Percentiles rank a stretch among this genome's conserved stretches.
phyloP scores from a whole-genome alignment of 169 alveolate species.

The Neospora caninum region DNA sequence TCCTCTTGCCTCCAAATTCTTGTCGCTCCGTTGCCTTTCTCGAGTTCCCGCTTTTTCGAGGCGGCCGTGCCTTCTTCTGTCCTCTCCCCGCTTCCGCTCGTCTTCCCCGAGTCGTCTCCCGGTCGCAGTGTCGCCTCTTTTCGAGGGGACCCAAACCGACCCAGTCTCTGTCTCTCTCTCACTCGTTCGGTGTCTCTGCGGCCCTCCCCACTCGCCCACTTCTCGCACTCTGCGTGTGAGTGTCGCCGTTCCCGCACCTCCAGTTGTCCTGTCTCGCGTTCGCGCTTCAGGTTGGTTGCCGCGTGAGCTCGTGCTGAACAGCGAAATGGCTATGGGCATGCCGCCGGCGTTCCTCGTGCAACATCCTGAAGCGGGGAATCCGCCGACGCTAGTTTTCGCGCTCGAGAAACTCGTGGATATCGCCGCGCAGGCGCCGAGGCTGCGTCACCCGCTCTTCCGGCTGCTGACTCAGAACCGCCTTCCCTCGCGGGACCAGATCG shows the following conservation, averaged over 20 bases:
- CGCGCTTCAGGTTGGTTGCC: not conserved
- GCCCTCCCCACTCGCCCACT: not conserved
- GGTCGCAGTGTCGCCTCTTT: no score
- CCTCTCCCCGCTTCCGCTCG: no score
- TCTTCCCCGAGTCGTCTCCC: no score
- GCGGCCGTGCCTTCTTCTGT: no score
- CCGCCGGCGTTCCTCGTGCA: not conserved
- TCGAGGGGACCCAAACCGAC: no score
- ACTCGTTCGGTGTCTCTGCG: no score
- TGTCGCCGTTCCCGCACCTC: not conserved
- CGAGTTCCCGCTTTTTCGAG: no score
- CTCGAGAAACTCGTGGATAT: not conserved
- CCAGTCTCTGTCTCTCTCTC: no score
- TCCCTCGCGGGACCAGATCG: not conserved
- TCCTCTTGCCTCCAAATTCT: no score
- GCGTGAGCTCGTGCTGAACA: not conserved
- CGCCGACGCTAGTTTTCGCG: not conserved
- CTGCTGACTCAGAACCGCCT: not conserved
- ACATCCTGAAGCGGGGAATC: not conserved
- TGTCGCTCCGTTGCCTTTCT: no score
- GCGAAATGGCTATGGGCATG: not conserved
- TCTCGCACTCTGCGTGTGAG: not conserved
- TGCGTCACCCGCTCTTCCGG: not conserved
- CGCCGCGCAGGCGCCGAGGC: not conserved
- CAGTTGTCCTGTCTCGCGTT: not conserved